A percentile compares a stretch with the other conserved stretches of the same genome.
These are phyloP conservation scores for Mortierella hygrophila DNA, from an alignment of 192 early-diverging fungal species.

Conservation along the genomic window DNA sequence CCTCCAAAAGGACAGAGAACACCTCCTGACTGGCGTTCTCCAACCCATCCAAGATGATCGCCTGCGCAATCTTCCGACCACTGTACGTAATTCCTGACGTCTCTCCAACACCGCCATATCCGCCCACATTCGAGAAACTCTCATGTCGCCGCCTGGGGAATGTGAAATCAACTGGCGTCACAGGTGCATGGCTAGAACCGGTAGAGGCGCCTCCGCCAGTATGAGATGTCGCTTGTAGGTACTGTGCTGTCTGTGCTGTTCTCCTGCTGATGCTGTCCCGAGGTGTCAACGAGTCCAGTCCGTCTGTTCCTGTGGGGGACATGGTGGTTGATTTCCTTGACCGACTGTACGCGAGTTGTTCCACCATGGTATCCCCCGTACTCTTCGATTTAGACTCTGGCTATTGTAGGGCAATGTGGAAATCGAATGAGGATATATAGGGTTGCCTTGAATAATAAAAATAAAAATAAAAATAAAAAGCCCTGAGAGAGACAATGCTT, in stretches of 20 bases:
- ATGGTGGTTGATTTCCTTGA: conserved; percentile 9
- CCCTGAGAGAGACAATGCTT: background rate
- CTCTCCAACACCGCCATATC: conserved; percentile 22
- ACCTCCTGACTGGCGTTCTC: conserved; percentile 53
- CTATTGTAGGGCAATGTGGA: background rate
- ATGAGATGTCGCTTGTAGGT: conserved; percentile 13
- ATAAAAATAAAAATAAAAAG: background rate
- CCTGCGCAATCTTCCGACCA: conserved; percentile 47
- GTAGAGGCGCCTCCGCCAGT: background rate
- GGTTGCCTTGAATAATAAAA: background rate
- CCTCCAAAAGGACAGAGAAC: conserved; percentile 53
- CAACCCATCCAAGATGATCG: conserved; percentile 57
- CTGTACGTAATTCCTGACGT: conserved; percentile 39
- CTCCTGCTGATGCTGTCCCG: conserved; percentile 12
- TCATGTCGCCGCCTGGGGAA: conserved; percentile 53
- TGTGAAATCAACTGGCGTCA: conserved; percentile 56
- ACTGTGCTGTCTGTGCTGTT: background rate
- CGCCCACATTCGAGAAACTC: conserved; percentile 33
- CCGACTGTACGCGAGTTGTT: conserved; percentile 20
- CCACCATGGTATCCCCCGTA: conserved; percentile 23
- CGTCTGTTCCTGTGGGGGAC: background rate
- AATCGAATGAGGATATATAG: background rate
- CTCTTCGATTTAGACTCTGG: conserved; percentile 34
- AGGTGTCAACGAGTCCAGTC: background rate
- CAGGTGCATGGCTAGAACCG: conserved; percentile 17